Conservation (phyloP, 2,329 filamentous ascomycete genomes). For the Botrytis deweyae region DNA sequence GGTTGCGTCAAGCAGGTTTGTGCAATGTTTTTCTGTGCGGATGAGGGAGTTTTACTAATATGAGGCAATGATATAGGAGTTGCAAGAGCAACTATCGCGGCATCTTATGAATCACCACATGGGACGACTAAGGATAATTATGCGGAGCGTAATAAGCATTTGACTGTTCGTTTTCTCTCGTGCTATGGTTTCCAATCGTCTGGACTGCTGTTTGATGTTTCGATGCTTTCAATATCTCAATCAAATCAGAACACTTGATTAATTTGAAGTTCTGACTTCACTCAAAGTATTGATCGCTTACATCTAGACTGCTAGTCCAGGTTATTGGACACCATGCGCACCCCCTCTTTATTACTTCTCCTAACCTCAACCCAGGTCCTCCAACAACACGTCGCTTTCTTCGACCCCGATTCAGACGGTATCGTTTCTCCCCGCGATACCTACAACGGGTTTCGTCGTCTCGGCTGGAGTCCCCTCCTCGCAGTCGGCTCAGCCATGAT, state of each 20-base stretch:
- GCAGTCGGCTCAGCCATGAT: conserved; percentile 46
- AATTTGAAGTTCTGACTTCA: neutral
- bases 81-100: conserved; percentile 45
- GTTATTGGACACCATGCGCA: neutral
- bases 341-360: neutral
- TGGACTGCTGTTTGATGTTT: neutral
- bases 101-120: conserved; percentile 43
- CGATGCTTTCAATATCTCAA: neutral
- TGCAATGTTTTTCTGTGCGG: no score
- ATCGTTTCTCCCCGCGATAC: conserved; percentile 55
- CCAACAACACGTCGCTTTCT: conserved; percentile 54
- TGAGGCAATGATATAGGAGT: conserved; percentile 36
- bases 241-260: neutral
- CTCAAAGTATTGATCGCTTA: neutral
- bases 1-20: neutral
- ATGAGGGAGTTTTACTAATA: neutral
- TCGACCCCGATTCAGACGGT: conserved; percentile 51
- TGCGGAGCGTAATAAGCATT: conserved; percentile 42
- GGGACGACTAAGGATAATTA: conserved; percentile 44
- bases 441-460: conserved; percentile 46
- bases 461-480: conserved; percentile 48
- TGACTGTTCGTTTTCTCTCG: conserved; percentile 31
- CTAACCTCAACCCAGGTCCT: conserved; percentile 41
- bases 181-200: neutral
- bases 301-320: neutral